phyloP scores from a whole-genome alignment of 139 green algal species.

The Closterium sp. region DNA sequence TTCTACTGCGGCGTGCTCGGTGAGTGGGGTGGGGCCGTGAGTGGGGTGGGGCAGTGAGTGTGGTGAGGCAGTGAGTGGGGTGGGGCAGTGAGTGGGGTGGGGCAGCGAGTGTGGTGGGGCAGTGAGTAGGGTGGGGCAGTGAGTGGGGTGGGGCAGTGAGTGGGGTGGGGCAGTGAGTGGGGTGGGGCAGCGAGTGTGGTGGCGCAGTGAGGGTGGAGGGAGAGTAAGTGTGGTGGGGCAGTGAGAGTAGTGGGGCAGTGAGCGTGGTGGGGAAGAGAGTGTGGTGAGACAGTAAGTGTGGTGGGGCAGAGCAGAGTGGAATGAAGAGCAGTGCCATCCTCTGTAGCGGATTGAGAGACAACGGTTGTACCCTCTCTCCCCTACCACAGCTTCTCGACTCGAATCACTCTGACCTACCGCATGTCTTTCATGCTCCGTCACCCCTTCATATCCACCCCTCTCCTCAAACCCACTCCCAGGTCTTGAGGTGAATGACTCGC shows the following conservation, averaged over 20 bases:
- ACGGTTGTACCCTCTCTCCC: no score
- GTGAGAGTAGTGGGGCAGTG: no score
- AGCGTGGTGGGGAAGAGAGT: no score
- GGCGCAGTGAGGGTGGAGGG: no score
- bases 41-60: background rate
- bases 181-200: no score
- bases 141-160: background rate
- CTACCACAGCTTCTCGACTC: no score
- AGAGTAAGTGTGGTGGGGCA: background rate
- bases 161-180: conserved; percentile 3
- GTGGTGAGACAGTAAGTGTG: background rate
- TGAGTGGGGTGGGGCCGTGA: background rate
- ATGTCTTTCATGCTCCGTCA: background rate
- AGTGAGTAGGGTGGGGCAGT: no score
- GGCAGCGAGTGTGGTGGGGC: background rate
- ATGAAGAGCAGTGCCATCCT: background rate
- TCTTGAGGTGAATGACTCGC: conserved; percentile 38
- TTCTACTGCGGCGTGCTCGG: conserved; percentile 54
- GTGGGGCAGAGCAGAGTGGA: background rate
- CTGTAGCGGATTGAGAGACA: no score
- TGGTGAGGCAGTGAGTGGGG: background rate
- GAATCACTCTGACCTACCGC: no score
- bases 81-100: background rate
- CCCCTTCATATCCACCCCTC: background rate
- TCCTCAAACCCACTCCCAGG: conserved; percentile 4